Base-by-base conservation (phyloP, 2,329 filamentous ascomycete genomes). In the Gaeumannomyces sp. region DNA sequence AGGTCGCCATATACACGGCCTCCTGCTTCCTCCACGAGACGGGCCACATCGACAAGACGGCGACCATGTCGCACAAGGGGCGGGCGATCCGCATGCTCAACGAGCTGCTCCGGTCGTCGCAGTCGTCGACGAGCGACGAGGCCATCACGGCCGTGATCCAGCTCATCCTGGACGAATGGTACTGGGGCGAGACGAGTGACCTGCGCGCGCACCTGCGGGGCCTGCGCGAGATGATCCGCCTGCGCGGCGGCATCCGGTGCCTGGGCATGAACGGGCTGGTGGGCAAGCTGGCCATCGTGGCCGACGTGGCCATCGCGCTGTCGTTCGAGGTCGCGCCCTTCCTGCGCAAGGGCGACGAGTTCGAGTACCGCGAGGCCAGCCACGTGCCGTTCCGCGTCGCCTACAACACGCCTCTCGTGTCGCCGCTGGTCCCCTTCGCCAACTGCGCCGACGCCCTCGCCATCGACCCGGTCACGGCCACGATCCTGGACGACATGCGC, bases 101-200 rank as follows among this genome's bases (percentile, higher is more conserved):
- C 67, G 75, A 79, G 57, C 79, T 81, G 57, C 76, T 85, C 22
- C 73, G 73, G 53, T 71, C 75, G 25, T 68, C 13, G 50, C 22
- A 35, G 16, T 69, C 71, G 2, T 70, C 73, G n/a, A 76, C 77
- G 0, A 78, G 74, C 63, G 81, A 83, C 67, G 76, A 78, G 38
- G 76, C 78, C 4, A 77, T 84, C 56, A 76, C 81, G 6, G 80
- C 76, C 3, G 80, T 83, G 6, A 72, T 79, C 1, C 82, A 83
- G 69, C 75, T 84, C 66, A 76, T 81, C 28, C 71, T 81, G 29
- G 78, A 82, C 60, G 82, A 83, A 65, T 85, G 83, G 82, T 83
- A 83, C 69, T 83, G 81, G 81, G 81, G 81, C 7, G 78, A 77
- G 31, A 77, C 76, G 0, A 70, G 75, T 28, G 78, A 80, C 66